Evolutionary conservation across 805 yeast species (phyloP).

Genomic region (Saturnispora saitoi): DNA sequence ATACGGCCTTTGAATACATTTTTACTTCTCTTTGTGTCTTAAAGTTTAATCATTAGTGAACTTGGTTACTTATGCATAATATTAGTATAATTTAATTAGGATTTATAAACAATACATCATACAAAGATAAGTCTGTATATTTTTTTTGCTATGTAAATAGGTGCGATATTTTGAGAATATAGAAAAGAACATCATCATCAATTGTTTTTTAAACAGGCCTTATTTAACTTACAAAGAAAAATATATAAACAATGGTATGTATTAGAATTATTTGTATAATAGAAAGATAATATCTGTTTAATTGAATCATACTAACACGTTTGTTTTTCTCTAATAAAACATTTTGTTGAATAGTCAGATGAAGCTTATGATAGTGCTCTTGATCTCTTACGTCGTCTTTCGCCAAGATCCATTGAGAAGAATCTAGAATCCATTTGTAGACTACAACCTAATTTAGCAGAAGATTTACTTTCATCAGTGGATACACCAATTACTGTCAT

Average conservation of each 20-base stretch:
- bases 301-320: slow-evolving; percentile 3
- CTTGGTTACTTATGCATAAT: too few relatives aligned
- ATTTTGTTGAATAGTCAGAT: not conserved
- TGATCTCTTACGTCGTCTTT: slow-evolving; percentile 66
- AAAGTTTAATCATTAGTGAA: too few relatives aligned
- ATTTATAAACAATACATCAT: too few relatives aligned
- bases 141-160: too few relatives aligned
- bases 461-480: slow-evolving; percentile 76
- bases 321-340: too few relatives aligned
- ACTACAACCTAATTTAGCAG: slow-evolving; percentile 63
- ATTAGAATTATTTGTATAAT: not conserved
- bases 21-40: too few relatives aligned
- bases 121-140: too few relatives aligned
- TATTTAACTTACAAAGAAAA: not conserved
- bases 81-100: too few relatives aligned
- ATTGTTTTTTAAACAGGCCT: not conserved
- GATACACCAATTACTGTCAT: slow-evolving; percentile 68
- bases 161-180: not conserved
- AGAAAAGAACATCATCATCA: not conserved
- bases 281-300: not conserved
- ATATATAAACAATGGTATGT: slow-evolving; percentile 6
- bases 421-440: slow-evolving; percentile 42
- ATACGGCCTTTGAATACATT: too few relatives aligned
- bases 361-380: slow-evolving; percentile 68
- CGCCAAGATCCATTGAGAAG: slow-evolving; percentile 50